Percentiles rank a stretch among this genome's conserved stretches.
These are phyloP conservation scores for Xylariaceae sp. DNA, from an alignment of 2,329 filamentous ascomycete genomes.

Conservation along the genomic window DNA sequence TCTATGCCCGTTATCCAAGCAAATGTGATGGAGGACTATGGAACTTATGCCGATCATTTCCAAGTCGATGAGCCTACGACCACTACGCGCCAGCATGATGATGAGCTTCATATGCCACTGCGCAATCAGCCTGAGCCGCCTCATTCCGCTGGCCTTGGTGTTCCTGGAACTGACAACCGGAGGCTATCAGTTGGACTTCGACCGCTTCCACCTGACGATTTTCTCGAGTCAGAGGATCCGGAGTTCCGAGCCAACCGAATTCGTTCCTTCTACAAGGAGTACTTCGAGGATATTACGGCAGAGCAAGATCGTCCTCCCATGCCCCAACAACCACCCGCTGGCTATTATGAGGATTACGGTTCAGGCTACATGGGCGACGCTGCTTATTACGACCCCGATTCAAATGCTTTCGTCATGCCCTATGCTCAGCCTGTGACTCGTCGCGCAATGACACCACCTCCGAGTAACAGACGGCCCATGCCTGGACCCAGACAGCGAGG, in stretches of 20 bases:
- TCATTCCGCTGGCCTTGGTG: slow-evolving; percentile 41
- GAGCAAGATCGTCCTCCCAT: slow-evolving; percentile 18
- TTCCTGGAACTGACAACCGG: slow-evolving; percentile 52
- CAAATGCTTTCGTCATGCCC: slow-evolving; percentile 70
- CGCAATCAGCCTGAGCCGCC: slow-evolving; percentile 24
- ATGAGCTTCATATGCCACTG: slow-evolving; percentile 20
- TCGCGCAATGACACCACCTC: slow-evolving; percentile 93
- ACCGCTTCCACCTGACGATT: slow-evolving; percentile 82
- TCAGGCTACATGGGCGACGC: slow-evolving; percentile 66
- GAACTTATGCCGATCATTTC: slow-evolving; percentile 23
- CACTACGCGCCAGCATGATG: slow-evolving; percentile 29
- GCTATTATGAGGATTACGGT: slow-evolving; percentile 74
- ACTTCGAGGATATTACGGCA: slow-evolving; percentile 74
- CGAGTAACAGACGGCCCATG: slow-evolving; percentile 40
- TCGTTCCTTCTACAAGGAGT: slow-evolving; percentile 98
- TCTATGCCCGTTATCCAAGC: slow-evolving; percentile 31
- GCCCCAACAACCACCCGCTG: slow-evolving; percentile 19
- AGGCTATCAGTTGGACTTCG: slow-evolving; percentile 70
- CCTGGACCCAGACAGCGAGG: slow-evolving; percentile 28
- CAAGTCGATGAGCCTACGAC: slow-evolving; percentile 21
- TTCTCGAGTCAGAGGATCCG: slow-evolving; percentile 76
- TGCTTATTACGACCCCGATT: slow-evolving; percentile 62
- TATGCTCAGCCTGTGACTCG: slow-evolving; percentile 82
- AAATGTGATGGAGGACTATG: slow-evolving; percentile 20
- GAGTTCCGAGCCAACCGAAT: slow-evolving; percentile 95